Base-by-base conservation (phyloP, 225 moss, liverwort and hornwort genomes). In the Lunularia cruciata region DNA sequence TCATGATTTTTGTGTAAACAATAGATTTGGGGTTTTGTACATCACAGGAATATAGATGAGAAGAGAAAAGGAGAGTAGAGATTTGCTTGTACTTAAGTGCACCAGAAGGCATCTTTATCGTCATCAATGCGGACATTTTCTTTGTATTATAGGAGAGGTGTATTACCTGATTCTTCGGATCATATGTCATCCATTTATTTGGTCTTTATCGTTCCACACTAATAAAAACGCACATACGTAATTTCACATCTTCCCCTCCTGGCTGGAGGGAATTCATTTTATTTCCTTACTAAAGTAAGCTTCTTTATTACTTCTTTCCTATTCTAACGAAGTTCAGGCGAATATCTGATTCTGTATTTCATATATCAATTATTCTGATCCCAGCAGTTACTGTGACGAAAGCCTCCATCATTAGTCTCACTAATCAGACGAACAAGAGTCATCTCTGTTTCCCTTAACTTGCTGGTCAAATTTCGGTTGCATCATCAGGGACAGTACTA, bases 1-100 rank as follows among this genome's bases (percentile, higher is more conserved):
- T 69, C 57, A 57, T 55, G 57, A 69, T 69, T 47, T 69, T 69
- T 57, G 34, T 69, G 69, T 69, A 69, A 57, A 69, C 69, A 39
- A 34, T 26, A 67, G 40, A 28, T 69, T 69, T 69, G 69, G 69
- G 69, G 69, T 69, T 67, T 69, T 69, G 69, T 69, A 69, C 69
- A 69, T 69, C 57, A 56, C 27, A 57, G 69, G 30, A 42, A 40
- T 11, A 69, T 57, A 69, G 26, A 55, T 56, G 30, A 57, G 43
- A 27, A 27, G 28, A 25, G 13, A 55, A 31, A 4, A 39, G 6
- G 10, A 45, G 33, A 32, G 48, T 32, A 22, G 33, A 67, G 51
- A 26, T 5, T 68, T 35, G 25, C 52, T 35, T 31, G 19, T 68
- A 36, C 51, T 68, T 22, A 54, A 26, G 25, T 54, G 37, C 40